Base-by-base conservation (phyloP, 441 rosid species). In the Erysimum pusillum region DNA sequence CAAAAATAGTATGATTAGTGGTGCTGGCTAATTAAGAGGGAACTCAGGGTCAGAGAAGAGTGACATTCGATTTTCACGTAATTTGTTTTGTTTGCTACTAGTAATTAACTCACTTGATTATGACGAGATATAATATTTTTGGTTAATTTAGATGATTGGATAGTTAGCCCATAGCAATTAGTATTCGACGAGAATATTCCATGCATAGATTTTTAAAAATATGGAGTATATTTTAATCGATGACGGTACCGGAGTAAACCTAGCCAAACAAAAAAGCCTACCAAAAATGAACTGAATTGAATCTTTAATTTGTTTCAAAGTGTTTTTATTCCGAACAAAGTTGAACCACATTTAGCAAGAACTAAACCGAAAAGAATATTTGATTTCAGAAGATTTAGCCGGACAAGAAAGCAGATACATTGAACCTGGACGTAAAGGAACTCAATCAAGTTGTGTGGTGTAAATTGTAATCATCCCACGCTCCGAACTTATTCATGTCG, bases 381-480 rank as follows among this genome's bases (percentile, higher is more conserved):
- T 36, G 46, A 46, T 56, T 35, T 36, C 6, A 14, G 64, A 66
- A 46, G 34, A 46, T 9, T 53, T 42, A 65, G 58, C 44, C 44
- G 66, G 73, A 45, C 9, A 51, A 39, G 44, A 67, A 41, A 51
- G 3, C 5, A 51, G 70, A 52, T 69, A 62, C 65, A 69, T 76
- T 76, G 79, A 76, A 76, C 74, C 65, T 76, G 15, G 79, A 76
- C 75, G 20, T n/a, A 7, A 20, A 69, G 51, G 36, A 52, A 10
- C 41, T 53, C 34, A 15, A 52, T 53, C 49, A 38, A 25, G 54
- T 46, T 57, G 31, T 58, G 58, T 48, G 46, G 38, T 58, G 6
- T 58, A 31, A 49, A 49, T 18, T 49, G 52, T 18, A 8, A 49
- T 4, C 28, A 41, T 6, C 63, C 17, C 31, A 44, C 17, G 51